Evolutionary conservation across 2,329 filamentous ascomycete species (phyloP), one percentile per base, ranked within the genome.

Genomic region (Aspergillus pseudonomiae): DNA sequence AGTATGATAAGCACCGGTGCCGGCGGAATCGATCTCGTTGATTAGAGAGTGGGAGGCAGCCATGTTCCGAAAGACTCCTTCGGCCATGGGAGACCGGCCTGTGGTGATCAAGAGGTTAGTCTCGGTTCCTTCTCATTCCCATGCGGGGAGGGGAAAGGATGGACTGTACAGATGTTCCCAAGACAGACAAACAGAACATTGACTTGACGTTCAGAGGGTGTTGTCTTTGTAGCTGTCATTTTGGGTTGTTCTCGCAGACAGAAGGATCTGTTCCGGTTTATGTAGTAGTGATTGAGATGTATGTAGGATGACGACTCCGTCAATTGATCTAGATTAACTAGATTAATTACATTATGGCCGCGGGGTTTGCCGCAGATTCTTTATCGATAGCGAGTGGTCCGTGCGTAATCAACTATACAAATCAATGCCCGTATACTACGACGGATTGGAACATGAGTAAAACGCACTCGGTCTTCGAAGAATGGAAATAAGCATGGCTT

Each of bases 181-280:
- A 98, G 85, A 80, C 95, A 99, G 71, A 98, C 94, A 76, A 98
- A 98, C 59, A 98, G 87, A 43, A 98, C 91, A 2, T 90, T 93
- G 60, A 92, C 74, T 41, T 73, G 72, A 32, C 63, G 63, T 48
- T 36, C 56, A 19, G 68, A 57, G 2, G 70, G 60, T 30, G 62
- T 39, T 2, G 52, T 57, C n/a, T 66, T 59, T 43, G 63, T 61
- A 28, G 68, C 59, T 4, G 73, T 56, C 74, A 77, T 75, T 48
- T 26, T 67, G 39, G 24, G 19, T 56, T 24, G 24, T 57, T 32
- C n/a, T 19, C 28, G 19, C 39, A 10, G 39, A 16, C 2, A 41
- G 39, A 41, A 41, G 14, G 16, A 41, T n/a, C 19, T n/a, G 19
- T 41, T 41, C 39, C 7, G 3, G 39, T n/a, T 7, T 41, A 41